These are phyloP conservation scores for Penicillium digitatum DNA, from an alignment of 2,329 filamentous ascomycete species.

Conservation along the genomic window DNA sequence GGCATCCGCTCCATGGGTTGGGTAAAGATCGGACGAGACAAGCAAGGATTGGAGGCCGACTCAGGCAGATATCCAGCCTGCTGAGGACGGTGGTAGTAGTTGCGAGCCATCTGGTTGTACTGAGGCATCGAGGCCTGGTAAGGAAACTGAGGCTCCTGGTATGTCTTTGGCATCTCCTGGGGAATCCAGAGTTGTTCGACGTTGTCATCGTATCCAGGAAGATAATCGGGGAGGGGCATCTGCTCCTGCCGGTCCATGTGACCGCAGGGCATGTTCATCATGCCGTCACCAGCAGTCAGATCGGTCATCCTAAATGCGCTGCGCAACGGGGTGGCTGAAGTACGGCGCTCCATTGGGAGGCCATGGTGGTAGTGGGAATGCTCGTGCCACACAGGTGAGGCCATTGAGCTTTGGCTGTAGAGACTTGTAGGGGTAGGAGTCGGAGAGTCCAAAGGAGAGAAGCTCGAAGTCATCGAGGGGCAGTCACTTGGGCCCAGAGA, in stretches of 20 bases:
- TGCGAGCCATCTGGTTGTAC: slow-evolving; percentile 35
- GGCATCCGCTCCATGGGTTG: slow-evolving; percentile 33
- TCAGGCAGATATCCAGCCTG: slow-evolving; percentile 35
- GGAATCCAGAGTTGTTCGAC: slow-evolving; percentile 39
- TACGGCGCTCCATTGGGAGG: slow-evolving; percentile 28
- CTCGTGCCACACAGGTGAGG: slow-evolving; percentile 39
- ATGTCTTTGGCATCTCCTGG: slow-evolving; percentile 36
- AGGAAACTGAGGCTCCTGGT: slow-evolving; percentile 32
- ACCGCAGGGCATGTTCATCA: slow-evolving; percentile 35
- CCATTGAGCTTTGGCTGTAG: slow-evolving; percentile 38
- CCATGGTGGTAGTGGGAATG: slow-evolving; percentile 28
- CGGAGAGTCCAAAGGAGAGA: slow-evolving; percentile 40
- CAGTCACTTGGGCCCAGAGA: slow-evolving; percentile 40
- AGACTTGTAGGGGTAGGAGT: slow-evolving; percentile 40
- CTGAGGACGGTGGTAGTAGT: slow-evolving; percentile 34
- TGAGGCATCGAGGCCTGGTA: slow-evolving; percentile 35
- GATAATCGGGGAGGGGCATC: slow-evolving; percentile 35
- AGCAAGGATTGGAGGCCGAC: slow-evolving; percentile 38
- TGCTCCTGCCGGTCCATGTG: slow-evolving; percentile 34
- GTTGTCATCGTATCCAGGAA: slow-evolving; percentile 38
- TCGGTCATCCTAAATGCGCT: slow-evolving; percentile 36
- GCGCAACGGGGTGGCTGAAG: slow-evolving; percentile 31
- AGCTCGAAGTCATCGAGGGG: slow-evolving; percentile 40
- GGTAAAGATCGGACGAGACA: slow-evolving; percentile 39
- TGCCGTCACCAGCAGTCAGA: slow-evolving; percentile 32